Base-by-base conservation (phyloP, 805 yeast genomes). In the Metschnikowia colocasiae region DNA sequence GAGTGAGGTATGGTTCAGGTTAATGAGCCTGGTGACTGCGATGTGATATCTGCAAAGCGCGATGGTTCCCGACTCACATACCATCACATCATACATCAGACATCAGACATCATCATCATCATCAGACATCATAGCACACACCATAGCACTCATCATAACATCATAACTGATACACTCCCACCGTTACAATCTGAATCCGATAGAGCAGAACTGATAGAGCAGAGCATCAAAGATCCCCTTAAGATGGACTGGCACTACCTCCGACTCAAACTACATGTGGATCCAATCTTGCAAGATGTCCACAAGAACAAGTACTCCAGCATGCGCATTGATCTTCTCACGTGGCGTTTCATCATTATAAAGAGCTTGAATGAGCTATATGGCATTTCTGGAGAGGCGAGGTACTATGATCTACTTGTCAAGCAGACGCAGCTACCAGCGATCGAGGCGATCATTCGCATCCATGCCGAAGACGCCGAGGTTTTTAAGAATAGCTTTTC, bases 371-470 rank as follows among this genome's bases (percentile, higher is more conserved):
- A 52, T 5, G 62, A 60, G 33, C 49, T 65, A 25, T 60, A 69
- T 45, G 74, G 74, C 1, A 43, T 69, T 10, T 52, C 63, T 15
- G 74, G 74, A 3, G 67, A 65, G 47, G 57, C 72, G 0, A 30
- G 62, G 7, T 65, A 58, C 43, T 65, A 57, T 50, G 71, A 66
- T 40, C 43, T 69, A 3, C 52, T 67, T 15, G 52, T 55, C 15
- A 43, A 48, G 10, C 51, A 44, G 30, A 46, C 52, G 9, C 37
- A 38, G 4, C 51, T 46, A 12, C 59, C 59, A 9, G 48, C 55
- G 8, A 22, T 44, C 2, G 45, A 47, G 37, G 54, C 60, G 45
- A 46, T 63, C 8, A 43, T 71, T n/a, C 57, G 67, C 48, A 55
- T 68, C 23, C 61, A 65, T 43, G 36, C 45, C 1, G 62, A 60